Evolutionary conservation across 768 basidiomycete species (phyloP), one percentile per base, ranked within the genome.

Genomic region (Sutorius australiensis): DNA sequence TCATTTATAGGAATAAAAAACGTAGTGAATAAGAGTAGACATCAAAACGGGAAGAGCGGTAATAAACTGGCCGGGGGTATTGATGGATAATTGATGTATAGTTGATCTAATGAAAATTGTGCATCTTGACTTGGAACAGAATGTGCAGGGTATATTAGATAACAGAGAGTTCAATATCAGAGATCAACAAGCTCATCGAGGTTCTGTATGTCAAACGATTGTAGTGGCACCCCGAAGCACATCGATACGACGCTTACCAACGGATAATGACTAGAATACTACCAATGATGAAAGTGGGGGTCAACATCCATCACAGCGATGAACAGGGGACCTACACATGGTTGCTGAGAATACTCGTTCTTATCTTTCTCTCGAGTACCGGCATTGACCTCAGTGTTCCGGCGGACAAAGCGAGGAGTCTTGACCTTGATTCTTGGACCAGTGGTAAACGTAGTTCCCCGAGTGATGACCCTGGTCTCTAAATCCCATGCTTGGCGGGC

Each of bases 251-350:
- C 39, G 48, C 61, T 54, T 24, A 67, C 65, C 19, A 67, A 41
- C 38, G 46, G 61, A 38, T 50, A 59, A 31, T 63, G 65, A 27
- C 66, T 67, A 8, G 66, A 54, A 21, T 58, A 67, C 65, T 67
- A 46, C 17, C 1, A 46, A 27, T 19, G 32, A 27, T 24, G 24
- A 13, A 8, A 27, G 16, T 11, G 19, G 7, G 8, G 8, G n/a
- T 52, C 12, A 58, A 12, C 33, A 28, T 40, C 13, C 12, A 7
- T 28, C 5, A 31, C 17, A 21, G 37, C 8, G 6, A 46, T 6
- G 21, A 17, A 24, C 7, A 3, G 21, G 33, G 5, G 31, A 51
- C 65, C 36, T 41, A 59, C 63, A 34, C 53, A 45, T 14, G 65
- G 66, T 28, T 41, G 36, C 46, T 67, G 63, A 44, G 58, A 63